Evolutionary conservation across 2,329 filamentous ascomycete genomes (phyloP), one percentile per base, ranked within the genome.

Genomic region (Colletotrichum lupini): DNA sequence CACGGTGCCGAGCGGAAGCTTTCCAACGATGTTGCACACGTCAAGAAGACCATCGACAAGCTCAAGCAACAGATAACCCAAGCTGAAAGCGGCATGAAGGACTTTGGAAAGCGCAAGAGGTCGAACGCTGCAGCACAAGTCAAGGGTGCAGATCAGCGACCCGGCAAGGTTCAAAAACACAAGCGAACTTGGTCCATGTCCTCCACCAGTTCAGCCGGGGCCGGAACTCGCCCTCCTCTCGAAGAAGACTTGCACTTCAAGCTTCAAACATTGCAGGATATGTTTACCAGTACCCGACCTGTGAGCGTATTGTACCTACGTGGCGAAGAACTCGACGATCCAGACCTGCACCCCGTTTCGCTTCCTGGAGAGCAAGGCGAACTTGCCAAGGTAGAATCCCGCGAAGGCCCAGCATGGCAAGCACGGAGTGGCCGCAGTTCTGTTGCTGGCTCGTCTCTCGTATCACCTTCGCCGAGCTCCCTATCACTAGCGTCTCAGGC

Each of bases 21-120:
- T 1, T 95, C 95, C 19, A 98, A 98, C 80, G 96, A 98, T 77
- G 90, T 98, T 9, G 94, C 94, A 0, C 96, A 98, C 78, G 94
- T 98, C 76, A 97, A 97, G 83, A 98, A 98, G 84, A 94, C 93
- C 0, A 98, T 98, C 77, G 96, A 98, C 79, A 98, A 98, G 83
- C 85, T 98, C 59, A 97, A 97, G 82, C 95, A 98, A 80, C 96
- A 98, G 79, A 97, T 98, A 73, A 87, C 93, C 0, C 95, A 98
- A 79, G 89, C 90, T 0, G 91, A 93, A 78, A 91, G 87, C 63
- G 91, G 91, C 0, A 86, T 92, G 78, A 93, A 92, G 78, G 91
- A 93, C 75, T 91, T 90, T 75, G 87, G 89, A 57, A 93, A 92
- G 80, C 85, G 91, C 67, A 92, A 92, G 81, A 85, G 90, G 57